Percentiles rank a stretch among this genome's conserved stretches.
Conservation (phyloP, 169 alveolate species). For the Nephromyces sp. region DNA sequence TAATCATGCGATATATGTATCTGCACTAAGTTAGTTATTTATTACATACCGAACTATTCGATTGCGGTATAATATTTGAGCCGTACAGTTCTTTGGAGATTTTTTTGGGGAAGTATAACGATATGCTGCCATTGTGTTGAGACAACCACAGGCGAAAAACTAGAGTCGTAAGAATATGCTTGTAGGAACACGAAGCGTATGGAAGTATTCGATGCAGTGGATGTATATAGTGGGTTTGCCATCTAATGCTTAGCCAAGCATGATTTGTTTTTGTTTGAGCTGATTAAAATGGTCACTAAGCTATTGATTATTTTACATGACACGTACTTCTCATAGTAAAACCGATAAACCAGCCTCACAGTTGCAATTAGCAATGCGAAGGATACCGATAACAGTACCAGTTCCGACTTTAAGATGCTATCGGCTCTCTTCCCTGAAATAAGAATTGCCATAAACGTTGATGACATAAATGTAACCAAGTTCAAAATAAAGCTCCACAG, state of each 20-base stretch:
- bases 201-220: not conserved
- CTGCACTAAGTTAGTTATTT: too few species aligned
- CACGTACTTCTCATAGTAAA: conserved; percentile 8
- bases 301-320: too few species aligned
- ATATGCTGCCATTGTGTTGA: too few species aligned
- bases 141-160: not conserved
- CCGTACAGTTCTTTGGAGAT: too few species aligned
- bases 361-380: conserved; percentile 9
- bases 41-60: too few species aligned
- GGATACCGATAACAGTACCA: not conserved
- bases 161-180: not conserved
- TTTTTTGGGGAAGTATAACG: too few species aligned
- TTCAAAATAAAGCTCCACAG: not conserved
- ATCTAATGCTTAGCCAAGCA: not conserved
- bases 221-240: not conserved
- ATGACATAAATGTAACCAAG: conserved; percentile 2
- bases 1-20: too few species aligned
- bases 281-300: not conserved
- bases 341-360: conserved; percentile 3
- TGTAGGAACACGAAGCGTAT: not conserved
- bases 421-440: not conserved
- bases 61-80: too few species aligned
- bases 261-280: not conserved
- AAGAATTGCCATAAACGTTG: conserved; percentile 4
- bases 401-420: not conserved